These are phyloP conservation scores for Alternaria viburni DNA, from an alignment of 2,329 filamentous ascomycete species.

Conservation along the genomic window DNA sequence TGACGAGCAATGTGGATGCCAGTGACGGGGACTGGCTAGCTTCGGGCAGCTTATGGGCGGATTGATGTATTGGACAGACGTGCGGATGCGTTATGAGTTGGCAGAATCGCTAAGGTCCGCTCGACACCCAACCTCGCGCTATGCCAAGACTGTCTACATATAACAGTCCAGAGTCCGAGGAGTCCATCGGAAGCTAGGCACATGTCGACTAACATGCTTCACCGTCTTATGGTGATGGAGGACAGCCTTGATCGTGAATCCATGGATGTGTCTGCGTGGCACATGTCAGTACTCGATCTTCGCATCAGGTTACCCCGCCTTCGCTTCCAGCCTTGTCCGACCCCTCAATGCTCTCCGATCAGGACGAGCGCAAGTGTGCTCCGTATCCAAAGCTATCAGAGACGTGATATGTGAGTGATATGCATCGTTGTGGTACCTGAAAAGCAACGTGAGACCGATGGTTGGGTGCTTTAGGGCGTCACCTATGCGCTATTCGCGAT, in stretches of 20 bases:
- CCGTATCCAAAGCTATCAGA: neutral
- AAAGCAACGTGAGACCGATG: neutral
- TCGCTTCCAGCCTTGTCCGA: constrained; percentile 2
- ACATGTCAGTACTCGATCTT: neutral
- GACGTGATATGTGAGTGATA: neutral
- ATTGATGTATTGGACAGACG: constrained; percentile 36
- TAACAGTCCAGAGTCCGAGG: neutral
- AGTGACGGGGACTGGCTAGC: constrained; percentile 38
- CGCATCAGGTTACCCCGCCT: constrained; percentile 10
- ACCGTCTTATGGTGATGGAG: constrained; percentile 1
- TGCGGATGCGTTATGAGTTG: constrained; percentile 46
- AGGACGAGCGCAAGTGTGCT: neutral
- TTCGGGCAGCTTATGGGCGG: constrained; percentile 42
- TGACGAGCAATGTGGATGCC: constrained; percentile 39
- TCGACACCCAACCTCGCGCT: constrained; percentile 23
- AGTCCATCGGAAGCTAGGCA: constrained; percentile 1
- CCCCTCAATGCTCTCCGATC: constrained; percentile 2
- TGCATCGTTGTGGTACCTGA: neutral
- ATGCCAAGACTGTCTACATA: constrained; percentile 13
- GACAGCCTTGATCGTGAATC: neutral
- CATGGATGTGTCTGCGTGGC: neutral
- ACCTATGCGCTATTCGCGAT: neutral
- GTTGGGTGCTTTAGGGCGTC: neutral
- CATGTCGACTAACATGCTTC: neutral
- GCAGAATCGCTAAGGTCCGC: constrained; percentile 41